phyloP scores from a whole-genome alignment of 2,329 filamentous ascomycete species.

The Stagonosporopsis vannaccii region DNA sequence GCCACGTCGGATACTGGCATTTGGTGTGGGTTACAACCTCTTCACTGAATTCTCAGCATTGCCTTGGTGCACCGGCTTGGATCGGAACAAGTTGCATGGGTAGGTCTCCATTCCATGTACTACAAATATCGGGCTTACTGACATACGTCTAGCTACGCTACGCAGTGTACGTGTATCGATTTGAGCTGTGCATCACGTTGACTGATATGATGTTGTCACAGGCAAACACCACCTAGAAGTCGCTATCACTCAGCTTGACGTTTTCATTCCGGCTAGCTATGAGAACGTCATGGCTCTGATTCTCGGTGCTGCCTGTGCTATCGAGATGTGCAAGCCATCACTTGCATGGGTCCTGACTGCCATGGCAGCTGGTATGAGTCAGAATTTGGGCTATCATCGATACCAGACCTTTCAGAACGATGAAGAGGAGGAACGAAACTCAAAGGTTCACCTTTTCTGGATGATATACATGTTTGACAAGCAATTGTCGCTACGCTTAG shows the following conservation, averaged over 20 bases:
- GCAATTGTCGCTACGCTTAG: slow-evolving; percentile 47
- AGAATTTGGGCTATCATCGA: slow-evolving; percentile 47
- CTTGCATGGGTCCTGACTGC: slow-evolving; percentile 44
- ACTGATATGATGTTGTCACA: background rate
- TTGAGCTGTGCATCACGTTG: background rate
- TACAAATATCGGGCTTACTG: background rate
- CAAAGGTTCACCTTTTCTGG: slow-evolving; percentile 47
- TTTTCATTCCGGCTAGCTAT: slow-evolving; percentile 43
- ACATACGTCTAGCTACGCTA: slow-evolving; percentile 4
- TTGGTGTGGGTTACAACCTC: slow-evolving; percentile 39
- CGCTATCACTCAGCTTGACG: slow-evolving; percentile 42
- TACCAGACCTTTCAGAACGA: slow-evolving; percentile 46
- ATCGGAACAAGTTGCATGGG: background rate
- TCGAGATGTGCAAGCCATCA: slow-evolving; percentile 48
- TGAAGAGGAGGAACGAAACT: slow-evolving; percentile 32
- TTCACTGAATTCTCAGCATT: slow-evolving; percentile 36
- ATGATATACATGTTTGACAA: slow-evolving; percentile 51
- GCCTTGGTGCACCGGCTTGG: slow-evolving; percentile 19
- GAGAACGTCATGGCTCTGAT: slow-evolving; percentile 49
- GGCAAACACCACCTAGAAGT: slow-evolving; percentile 55
- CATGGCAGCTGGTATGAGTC: slow-evolving; percentile 41
- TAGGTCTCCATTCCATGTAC: background rate
- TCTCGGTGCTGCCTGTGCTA: slow-evolving; percentile 40
- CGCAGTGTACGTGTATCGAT: slow-evolving; percentile 1
- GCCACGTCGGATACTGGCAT: slow-evolving; percentile 38